Evolutionary conservation across 495 filamentous ascomycete species (phyloP).

Genomic region (Neurospora sp.): DNA sequence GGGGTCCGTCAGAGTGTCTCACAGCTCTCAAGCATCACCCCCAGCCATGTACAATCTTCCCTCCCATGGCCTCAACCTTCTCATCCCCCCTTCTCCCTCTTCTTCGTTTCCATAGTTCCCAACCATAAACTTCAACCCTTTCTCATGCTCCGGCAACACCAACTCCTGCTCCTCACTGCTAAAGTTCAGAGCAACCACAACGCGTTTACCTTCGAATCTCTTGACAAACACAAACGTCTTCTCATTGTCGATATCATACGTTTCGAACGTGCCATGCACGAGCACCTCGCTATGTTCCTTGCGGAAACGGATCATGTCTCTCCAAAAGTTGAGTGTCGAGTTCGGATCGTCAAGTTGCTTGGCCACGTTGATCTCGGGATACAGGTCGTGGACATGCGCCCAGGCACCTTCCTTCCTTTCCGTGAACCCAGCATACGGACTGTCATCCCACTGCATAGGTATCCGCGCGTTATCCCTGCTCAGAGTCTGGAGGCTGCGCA

Average conservation of each 20-base stretch:
- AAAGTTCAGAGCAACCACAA: constrained; percentile 25
- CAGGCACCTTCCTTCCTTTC: constrained; percentile 24
- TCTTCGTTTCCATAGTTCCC: constrained; percentile 16
- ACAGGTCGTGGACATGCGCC: constrained; percentile 50
- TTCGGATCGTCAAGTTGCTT: constrained; percentile 28
- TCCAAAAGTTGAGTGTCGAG: constrained; percentile 40
- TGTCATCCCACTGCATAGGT: constrained; percentile 53
- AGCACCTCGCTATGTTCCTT: constrained; percentile 33
- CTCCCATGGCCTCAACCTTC: constrained; percentile 19
- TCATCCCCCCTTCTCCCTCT: constrained; percentile 1
- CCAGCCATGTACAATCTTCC: constrained; percentile 18
- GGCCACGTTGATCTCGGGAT: constrained; percentile 40
- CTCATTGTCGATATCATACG: constrained; percentile 27
- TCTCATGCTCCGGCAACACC: constrained; percentile 7
- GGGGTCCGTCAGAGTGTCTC: background rate
- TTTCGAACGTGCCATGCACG: constrained; percentile 35
- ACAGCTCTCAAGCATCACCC: background rate
- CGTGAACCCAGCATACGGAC: constrained; percentile 17
- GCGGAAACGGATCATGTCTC: constrained; percentile 29
- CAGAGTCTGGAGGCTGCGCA: constrained; percentile 46
- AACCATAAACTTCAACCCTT: constrained; percentile 11
- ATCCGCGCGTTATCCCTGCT: constrained; percentile 45
- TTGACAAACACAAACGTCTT: constrained; percentile 37
- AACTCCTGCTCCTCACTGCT: constrained; percentile 17
- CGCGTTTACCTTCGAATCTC: constrained; percentile 11